These are phyloP conservation scores for Nemophila menziesii DNA, from an alignment of 257 asterid species.

Conservation along the genomic window DNA sequence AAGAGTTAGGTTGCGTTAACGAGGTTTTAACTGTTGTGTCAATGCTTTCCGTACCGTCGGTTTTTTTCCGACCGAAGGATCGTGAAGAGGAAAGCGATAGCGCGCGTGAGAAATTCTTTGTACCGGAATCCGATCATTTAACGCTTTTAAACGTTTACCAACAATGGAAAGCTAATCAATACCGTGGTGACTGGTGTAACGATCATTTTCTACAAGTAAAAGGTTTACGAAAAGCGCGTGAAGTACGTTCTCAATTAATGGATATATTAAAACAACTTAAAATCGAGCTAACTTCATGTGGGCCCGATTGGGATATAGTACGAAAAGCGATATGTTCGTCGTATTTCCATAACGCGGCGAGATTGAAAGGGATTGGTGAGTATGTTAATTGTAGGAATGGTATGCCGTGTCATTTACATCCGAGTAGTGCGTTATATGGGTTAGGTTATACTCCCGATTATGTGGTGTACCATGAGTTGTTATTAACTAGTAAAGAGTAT, in stretches of 20 bases:
- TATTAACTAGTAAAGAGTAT: slow-evolving; percentile 77
- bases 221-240: slow-evolving; percentile 81
- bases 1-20: slow-evolving; percentile 55
- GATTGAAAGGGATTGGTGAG: slow-evolving; percentile 77
- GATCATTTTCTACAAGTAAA: slow-evolving; percentile 87
- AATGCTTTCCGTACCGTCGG: slow-evolving; percentile 94
- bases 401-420: slow-evolving; percentile 93
- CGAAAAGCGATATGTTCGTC: slow-evolving; percentile 89
- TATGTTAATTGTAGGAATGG: slow-evolving; percentile 84
- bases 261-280: slow-evolving; percentile 67
- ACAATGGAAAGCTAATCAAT: slow-evolving; percentile 78
- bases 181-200: slow-evolving; percentile 91
- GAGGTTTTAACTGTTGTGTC: slow-evolving; percentile 91
- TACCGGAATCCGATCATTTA: slow-evolving; percentile 86
- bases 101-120: slow-evolving; percentile 88
- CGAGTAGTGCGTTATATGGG: slow-evolving; percentile 83
- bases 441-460: slow-evolving; percentile 88
- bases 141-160: slow-evolving; percentile 78
- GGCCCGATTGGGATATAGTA: slow-evolving; percentile 85
- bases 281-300: slow-evolving; percentile 70
- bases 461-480: slow-evolving; percentile 83
- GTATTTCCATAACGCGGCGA: slow-evolving; percentile 79
- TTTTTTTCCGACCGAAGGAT: slow-evolving; percentile 88
- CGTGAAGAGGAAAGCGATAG: slow-evolving; percentile 95
- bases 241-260: slow-evolving; percentile 77